Conservation (phyloP, 495 filamentous ascomycete genomes). For the Penicillium bialowiezense region DNA sequence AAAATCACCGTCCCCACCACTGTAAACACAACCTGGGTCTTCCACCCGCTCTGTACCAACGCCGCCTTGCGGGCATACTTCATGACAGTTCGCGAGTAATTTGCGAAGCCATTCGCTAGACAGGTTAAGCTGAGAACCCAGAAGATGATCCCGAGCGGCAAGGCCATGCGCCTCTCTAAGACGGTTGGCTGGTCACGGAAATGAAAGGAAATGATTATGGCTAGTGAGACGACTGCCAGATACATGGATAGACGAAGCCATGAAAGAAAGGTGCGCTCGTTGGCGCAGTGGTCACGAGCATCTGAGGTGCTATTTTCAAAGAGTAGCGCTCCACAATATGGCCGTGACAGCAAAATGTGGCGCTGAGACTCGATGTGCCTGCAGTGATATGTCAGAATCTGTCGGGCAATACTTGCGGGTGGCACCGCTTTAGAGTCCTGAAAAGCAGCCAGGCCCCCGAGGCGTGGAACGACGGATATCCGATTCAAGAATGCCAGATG, state of each 20-base stretch:
- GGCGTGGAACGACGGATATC: not conserved
- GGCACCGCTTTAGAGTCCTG: too few species aligned
- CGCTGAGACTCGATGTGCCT: constrained; percentile 33
- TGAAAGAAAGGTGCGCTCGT: constrained; percentile 77
- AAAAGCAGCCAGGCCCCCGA: not conserved
- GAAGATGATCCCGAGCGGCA: constrained; percentile 85
- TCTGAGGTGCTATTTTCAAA: constrained; percentile 89
- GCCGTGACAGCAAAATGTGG: constrained; percentile 65
- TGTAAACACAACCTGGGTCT: constrained; percentile 78
- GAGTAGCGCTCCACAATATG: constrained; percentile 72
- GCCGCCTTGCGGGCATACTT: constrained; percentile 76
- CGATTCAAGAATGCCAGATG: not conserved
- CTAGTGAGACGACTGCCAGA: constrained; percentile 82
- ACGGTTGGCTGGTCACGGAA: constrained; percentile 67
- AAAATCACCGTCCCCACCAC: constrained; percentile 77
- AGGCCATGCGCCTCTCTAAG: constrained; percentile 70
- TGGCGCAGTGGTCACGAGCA: constrained; percentile 65
- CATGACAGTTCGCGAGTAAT: constrained; percentile 85
- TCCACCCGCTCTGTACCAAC: constrained; percentile 90
- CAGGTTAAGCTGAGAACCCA: constrained; percentile 78
- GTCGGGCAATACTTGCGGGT: not conserved
- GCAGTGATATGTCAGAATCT: not conserved
- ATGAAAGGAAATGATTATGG: constrained; percentile 91
- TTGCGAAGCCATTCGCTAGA: constrained; percentile 71
- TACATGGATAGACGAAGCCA: constrained; percentile 91